A percentile compares a stretch with the other conserved stretches of the same genome.
These are phyloP conservation scores for Cucurbita pepo DNA, from an alignment of 306 rosid species.

Conservation along the genomic window DNA sequence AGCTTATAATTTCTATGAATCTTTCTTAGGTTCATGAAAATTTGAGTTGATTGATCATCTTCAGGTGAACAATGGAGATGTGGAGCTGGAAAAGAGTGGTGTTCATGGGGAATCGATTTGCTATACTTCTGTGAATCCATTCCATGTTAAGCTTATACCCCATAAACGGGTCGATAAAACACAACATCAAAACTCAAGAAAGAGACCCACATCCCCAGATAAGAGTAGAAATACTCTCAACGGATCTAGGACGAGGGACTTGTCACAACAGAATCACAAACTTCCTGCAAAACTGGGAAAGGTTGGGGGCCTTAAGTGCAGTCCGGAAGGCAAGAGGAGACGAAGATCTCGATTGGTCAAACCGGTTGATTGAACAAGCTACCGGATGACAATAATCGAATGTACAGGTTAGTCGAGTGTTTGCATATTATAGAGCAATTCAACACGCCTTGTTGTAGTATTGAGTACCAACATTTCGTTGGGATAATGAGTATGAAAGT, in stretches of 20 bases:
- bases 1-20: too few relatives aligned
- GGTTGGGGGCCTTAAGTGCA: constrained; percentile 25
- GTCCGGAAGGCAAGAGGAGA: constrained; percentile 67
- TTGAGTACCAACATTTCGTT: neutral
- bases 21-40: neutral
- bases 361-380: constrained; percentile 40
- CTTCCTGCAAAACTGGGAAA: constrained; percentile 38
- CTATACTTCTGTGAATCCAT: constrained; percentile 47
- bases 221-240: constrained; percentile 19
- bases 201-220: constrained; percentile 45
- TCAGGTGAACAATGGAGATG: constrained; percentile 81
- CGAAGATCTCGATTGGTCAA: constrained; percentile 36
- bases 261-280: constrained; percentile 33
- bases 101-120: constrained; percentile 31
- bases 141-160: constrained; percentile 43
- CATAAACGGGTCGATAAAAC: constrained; percentile 18
- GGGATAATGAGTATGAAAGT: neutral
- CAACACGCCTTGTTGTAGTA: neutral
- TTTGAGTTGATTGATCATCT: constrained; percentile 1
- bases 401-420: neutral
- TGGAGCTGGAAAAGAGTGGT: constrained; percentile 41
- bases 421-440: neutral
- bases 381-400: constrained; percentile 13
- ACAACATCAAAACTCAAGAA: constrained; percentile 24
- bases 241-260: constrained; percentile 9